Evolutionary conservation across 371 early-diverging fungal genomes (phyloP).

Genomic region (Lichtheimia ramosa): DNA sequence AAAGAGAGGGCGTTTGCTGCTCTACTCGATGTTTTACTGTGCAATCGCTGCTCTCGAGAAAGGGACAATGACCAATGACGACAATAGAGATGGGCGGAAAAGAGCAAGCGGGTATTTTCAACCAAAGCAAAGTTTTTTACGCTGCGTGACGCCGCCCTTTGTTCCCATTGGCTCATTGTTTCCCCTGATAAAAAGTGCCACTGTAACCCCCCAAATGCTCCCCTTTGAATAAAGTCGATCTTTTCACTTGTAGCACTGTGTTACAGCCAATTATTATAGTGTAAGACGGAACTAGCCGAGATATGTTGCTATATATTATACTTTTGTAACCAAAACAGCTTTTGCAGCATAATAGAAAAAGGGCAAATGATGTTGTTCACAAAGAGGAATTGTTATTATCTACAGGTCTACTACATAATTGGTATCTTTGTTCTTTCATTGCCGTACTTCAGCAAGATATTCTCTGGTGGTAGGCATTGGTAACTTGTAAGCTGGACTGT

Average conservation of each 20-base stretch:
- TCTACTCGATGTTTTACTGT: constrained; percentile 1
- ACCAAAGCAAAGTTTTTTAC: background rate
- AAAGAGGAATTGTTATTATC: too few relatives aligned
- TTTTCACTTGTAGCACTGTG: too few relatives aligned
- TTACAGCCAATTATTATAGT: too few relatives aligned
- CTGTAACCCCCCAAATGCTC: background rate
- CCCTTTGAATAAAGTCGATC: background rate
- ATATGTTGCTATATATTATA: too few relatives aligned
- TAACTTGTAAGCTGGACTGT: background rate
- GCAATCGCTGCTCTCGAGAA: constrained; percentile 6
- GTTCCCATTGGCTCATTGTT: background rate
- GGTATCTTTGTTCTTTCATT: background rate
- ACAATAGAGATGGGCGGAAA: background rate
- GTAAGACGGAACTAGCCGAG: too few relatives aligned
- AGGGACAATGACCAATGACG: constrained; percentile 1
- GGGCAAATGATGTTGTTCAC: too few relatives aligned
- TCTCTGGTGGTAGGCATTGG: background rate
- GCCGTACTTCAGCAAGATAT: background rate
- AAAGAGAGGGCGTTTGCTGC: background rate
- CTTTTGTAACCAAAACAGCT: too few relatives aligned
- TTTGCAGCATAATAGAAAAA: too few relatives aligned
- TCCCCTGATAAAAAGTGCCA: background rate
- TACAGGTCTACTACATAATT: background rate
- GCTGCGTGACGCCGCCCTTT: background rate
- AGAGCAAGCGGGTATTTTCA: background rate